Percentiles rank a stretch among this genome's conserved stretches.
Evolutionary conservation across 2,329 filamentous ascomycete species (phyloP).

Genomic region (Fusarium dimerum): DNA sequence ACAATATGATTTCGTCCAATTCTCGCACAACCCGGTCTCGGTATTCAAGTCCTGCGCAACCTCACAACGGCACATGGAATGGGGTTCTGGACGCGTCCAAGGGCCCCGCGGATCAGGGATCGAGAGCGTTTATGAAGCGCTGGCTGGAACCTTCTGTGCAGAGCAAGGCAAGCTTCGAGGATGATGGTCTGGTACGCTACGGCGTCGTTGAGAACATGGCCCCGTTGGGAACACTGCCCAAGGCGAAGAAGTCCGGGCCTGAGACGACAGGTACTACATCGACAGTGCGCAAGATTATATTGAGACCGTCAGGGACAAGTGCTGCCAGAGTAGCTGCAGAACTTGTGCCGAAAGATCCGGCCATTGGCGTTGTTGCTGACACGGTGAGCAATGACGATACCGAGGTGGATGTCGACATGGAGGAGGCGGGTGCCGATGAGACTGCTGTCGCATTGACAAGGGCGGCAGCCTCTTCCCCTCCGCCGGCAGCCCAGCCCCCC

Average conservation of each 20-base stretch:
- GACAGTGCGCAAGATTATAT: constrained; percentile 46
- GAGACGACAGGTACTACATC: constrained; percentile 23
- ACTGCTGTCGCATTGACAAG: constrained; percentile 22
- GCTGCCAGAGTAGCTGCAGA: constrained; percentile 29
- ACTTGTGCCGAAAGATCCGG: constrained; percentile 20
- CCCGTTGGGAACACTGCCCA: constrained; percentile 73
- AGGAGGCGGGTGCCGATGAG: constrained; percentile 20
- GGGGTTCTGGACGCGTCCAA: constrained; percentile 41
- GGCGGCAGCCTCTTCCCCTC: constrained; percentile 23
- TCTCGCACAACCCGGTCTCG: constrained; percentile 56
- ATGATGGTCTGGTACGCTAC: constrained; percentile 70
- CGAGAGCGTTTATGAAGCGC: constrained; percentile 53
- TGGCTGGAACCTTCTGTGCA: constrained; percentile 62
- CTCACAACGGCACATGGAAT: constrained; percentile 31
- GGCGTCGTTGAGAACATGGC: constrained; percentile 84
- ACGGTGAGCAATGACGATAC: constrained; percentile 12
- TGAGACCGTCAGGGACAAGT: constrained; percentile 41
- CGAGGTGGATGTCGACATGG: constrained; percentile 12
- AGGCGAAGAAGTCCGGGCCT: constrained; percentile 44
- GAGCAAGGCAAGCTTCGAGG: constrained; percentile 72
- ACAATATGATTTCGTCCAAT: constrained; percentile 43
- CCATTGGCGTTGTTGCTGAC: constrained; percentile 2
- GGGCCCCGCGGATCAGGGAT: constrained; percentile 34
- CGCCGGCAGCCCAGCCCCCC: constrained; percentile 21
- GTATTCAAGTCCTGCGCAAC: constrained; percentile 54